These are phyloP conservation scores for Rhizophagus sp. DNA, from an alignment of 192 early-diverging fungal species.

Conservation along the genomic window DNA sequence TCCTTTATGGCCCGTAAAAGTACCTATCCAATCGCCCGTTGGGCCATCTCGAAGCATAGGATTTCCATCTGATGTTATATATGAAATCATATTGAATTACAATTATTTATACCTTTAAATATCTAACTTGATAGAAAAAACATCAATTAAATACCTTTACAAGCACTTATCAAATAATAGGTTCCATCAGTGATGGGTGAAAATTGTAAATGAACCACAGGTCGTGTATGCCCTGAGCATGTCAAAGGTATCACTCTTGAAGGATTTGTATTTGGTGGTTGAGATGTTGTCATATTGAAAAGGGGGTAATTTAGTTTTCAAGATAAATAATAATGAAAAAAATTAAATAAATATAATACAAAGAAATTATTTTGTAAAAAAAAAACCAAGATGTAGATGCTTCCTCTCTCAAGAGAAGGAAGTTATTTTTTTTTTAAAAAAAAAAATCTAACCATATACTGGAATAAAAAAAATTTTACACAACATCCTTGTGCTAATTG, in stretches of 20 bases:
- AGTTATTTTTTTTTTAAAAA: neutral
- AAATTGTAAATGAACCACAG: slow-evolving; percentile 86
- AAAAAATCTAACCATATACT: too few species aligned
- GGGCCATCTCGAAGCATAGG: slow-evolving; percentile 85
- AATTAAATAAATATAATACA: neutral
- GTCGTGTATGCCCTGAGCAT: slow-evolving; percentile 88
- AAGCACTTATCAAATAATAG: slow-evolving; percentile 84
- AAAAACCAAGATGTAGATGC: neutral
- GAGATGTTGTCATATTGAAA: slow-evolving; percentile 14
- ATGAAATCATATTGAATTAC: neutral
- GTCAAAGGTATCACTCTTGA: slow-evolving; percentile 74
- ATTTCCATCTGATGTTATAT: slow-evolving; percentile 63
- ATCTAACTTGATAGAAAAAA: neutral
- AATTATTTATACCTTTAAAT: neutral
- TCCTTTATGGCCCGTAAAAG: slow-evolving; percentile 89
- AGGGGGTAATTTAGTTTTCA: neutral
- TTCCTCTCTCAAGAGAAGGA: neutral
- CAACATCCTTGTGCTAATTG: too few species aligned
- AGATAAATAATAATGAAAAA: neutral
- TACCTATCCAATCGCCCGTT: slow-evolving; percentile 94
- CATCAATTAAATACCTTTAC: slow-evolving; percentile 64
- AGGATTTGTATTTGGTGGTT: slow-evolving; percentile 36
- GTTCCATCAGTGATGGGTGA: slow-evolving; percentile 72
- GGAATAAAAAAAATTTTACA: too few species aligned
- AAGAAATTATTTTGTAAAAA: neutral